These are phyloP conservation scores for Tolypocladium nubicola DNA, from an alignment of 2,329 filamentous ascomycete genomes.

Conservation along the genomic window DNA sequence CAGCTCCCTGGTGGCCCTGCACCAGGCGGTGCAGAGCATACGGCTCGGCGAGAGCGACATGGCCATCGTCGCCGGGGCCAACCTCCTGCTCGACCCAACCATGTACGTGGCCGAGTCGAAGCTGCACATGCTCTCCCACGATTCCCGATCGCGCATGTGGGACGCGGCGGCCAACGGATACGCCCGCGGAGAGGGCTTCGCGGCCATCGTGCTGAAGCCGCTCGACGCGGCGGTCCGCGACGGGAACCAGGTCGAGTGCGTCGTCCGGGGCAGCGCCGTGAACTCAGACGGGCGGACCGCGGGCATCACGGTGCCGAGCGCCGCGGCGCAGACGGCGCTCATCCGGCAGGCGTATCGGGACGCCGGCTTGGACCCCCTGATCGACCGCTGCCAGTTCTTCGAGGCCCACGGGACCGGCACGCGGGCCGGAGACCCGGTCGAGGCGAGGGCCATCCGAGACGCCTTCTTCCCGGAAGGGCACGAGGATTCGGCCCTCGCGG, in stretches of 20 bases:
- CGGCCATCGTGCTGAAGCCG: constrained; percentile 31
- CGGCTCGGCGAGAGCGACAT: constrained; percentile 16
- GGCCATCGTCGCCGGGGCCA: constrained; percentile 28
- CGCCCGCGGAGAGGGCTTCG: constrained; percentile 28
- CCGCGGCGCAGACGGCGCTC: constrained; percentile 9
- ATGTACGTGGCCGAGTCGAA: constrained; percentile 1
- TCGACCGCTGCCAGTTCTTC: constrained; percentile 12
- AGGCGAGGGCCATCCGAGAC: constrained; percentile 22
- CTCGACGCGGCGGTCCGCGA: constrained; percentile 30
- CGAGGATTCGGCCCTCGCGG: background rate
- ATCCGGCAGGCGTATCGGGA: constrained; percentile 16
- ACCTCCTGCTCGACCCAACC: constrained; percentile 25
- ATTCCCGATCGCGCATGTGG: constrained; percentile 13
- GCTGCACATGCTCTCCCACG: constrained; percentile 7
- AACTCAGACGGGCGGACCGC: constrained; percentile 31
- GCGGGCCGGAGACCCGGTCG: constrained; percentile 12
- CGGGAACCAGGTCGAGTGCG: constrained; percentile 24
- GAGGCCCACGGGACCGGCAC: constrained; percentile 31
- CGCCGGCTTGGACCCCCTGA: constrained; percentile 14
- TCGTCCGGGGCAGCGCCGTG: constrained; percentile 22
- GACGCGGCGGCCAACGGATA: constrained; percentile 36
- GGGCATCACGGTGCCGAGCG: constrained; percentile 23
- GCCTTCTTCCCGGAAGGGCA: constrained; percentile 22
- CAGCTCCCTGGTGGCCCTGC: constrained; percentile 33
- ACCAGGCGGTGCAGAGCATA: constrained; percentile 22